Evolutionary conservation across 164 flowering plant species (phyloP), one percentile per base, ranked within the genome.

Genomic region (Platanus orientalis): DNA sequence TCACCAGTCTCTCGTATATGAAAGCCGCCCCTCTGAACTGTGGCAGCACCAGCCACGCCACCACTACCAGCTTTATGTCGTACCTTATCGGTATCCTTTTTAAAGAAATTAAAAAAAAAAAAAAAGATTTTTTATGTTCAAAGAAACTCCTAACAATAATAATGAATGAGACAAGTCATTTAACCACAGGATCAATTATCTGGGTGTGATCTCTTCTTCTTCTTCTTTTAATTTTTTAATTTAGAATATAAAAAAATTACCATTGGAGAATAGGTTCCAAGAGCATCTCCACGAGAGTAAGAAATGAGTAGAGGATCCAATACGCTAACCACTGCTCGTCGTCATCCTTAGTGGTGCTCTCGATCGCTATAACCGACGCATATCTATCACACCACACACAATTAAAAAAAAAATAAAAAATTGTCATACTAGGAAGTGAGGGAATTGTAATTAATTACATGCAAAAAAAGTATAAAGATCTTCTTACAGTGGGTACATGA

Each of bases 311-410:
- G 6, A 91, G 26, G 61, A 94, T 94, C 99, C 99, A 94, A 65
- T 94, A 94, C 30, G 99, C 96, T 60, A 94, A 82, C 99, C 99
- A 94, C 67, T 94, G 99, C 68, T 94, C 89, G 66, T 94, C 99
- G 42, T 91, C 99, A 34, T 76, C 61, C 65, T 86, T 94, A 1
- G 92, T 71, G 26, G 95, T 61, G 76, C 85, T 91, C 71, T 94
- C 99, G 16, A 94, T 83, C 13, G 99, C 99, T 39, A 79, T 57
- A 36, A 94, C 83, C 2, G 99, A 91, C 6, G 99, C 99, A 75
- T 86, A 90, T 65, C 98, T 92, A 28, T 47, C n/a, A n/a, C n/a
- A n/a, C n/a, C 20, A 42, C 17, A 9, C 10, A 9, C 10, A 10
- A n/a, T n/a, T n/a, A n/a, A n/a, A n/a, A n/a, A n/a, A n/a, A n/a